A percentile compares a stretch with the other conserved stretches of the same genome.
phyloP scores from a whole-genome alignment of 2,329 filamentous ascomycete species.

The Phialophora chinensis region DNA sequence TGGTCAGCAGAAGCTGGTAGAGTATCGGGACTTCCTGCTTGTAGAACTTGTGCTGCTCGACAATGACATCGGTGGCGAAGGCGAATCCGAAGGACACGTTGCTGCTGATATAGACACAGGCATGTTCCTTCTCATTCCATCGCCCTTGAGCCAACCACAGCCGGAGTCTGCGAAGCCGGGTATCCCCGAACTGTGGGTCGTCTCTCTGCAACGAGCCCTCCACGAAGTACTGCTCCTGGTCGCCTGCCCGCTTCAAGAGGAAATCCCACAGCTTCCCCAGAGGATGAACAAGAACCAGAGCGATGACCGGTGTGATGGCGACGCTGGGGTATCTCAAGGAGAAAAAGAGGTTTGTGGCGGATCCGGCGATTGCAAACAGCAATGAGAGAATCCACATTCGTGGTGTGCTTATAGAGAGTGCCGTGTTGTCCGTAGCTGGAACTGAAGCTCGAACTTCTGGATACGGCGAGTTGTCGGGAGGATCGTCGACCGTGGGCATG shows the following conservation, averaged over 20 bases:
- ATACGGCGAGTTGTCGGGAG: conserved; percentile 57
- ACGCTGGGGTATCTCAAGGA: conserved; percentile 89
- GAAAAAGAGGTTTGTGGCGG: conserved; percentile 86
- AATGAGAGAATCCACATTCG: conserved; percentile 86
- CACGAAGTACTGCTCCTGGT: conserved; percentile 62
- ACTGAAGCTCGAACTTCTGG: conserved; percentile 81
- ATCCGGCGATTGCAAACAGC: conserved; percentile 79
- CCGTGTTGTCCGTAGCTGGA: conserved; percentile 73
- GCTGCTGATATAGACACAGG: conserved; percentile 86
- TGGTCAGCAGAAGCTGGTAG: conserved; percentile 81
- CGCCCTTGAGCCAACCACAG: conserved; percentile 78
- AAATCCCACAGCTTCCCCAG: conserved; percentile 81
- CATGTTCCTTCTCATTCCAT: conserved; percentile 90
- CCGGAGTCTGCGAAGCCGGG: conserved; percentile 55
- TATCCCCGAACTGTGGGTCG: conserved; percentile 27
- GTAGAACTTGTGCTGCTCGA: conserved; percentile 89
- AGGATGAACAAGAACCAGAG: conserved; percentile 81
- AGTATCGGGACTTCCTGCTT: conserved; percentile 76
- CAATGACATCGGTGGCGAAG: conserved; percentile 84
- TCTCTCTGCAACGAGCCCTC: conserved; percentile 62
- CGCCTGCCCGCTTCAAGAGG: conserved; percentile 65
- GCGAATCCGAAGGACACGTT: conserved; percentile 90
- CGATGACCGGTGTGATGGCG: conserved; percentile 86
- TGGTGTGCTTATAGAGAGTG: conserved; percentile 80
- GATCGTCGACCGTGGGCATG: conserved; percentile 43